Percentiles rank a stretch among this genome's conserved stretches.
These are phyloP conservation scores for Nakaseomyces nivariensis DNA, from an alignment of 1,139 yeast genomes.

Conservation along the genomic window DNA sequence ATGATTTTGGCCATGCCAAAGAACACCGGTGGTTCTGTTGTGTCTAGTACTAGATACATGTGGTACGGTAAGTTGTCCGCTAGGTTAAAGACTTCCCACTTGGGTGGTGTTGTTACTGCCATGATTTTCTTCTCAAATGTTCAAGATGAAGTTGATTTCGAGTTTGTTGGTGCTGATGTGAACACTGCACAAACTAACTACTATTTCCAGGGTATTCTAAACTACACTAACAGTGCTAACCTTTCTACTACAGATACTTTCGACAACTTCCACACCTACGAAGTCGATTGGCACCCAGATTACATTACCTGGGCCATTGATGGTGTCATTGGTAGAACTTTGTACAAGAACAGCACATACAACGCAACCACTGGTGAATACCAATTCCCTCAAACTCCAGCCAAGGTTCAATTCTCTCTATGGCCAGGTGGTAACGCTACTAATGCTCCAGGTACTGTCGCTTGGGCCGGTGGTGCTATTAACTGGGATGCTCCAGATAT, in stretches of 20 bases:
- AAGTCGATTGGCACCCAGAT: constrained; percentile 77
- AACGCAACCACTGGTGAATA: constrained; percentile 52
- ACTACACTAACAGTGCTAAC: constrained; percentile 52
- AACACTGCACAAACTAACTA: constrained; percentile 62
- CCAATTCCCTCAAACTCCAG: constrained; percentile 80
- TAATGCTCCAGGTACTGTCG: constrained; percentile 65
- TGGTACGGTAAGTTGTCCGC: constrained; percentile 84
- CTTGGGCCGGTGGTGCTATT: constrained; percentile 89
- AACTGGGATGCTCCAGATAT: constrained; percentile 77
- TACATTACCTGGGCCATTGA: constrained; percentile 64
- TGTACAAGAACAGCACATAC: constrained; percentile 55
- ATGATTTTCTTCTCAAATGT: constrained; percentile 75
- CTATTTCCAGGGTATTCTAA: constrained; percentile 63
- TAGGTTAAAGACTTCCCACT: constrained; percentile 61
- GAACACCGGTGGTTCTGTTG: constrained; percentile 65
- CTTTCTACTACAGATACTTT: constrained; percentile 44
- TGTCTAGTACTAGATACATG: constrained; percentile 67
- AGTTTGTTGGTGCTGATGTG: constrained; percentile 69
- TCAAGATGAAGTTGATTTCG: constrained; percentile 85
- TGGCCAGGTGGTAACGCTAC: constrained; percentile 85
- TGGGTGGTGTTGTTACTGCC: constrained; percentile 78
- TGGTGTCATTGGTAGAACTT: constrained; percentile 58
- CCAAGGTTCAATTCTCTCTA: constrained; percentile 71
- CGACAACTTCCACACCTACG: constrained; percentile 65
- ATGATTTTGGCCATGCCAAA: constrained; percentile 70